Evolutionary conservation across 2,329 filamentous ascomycete genomes (phyloP), one percentile per base, ranked within the genome.

Genomic region (Colletotrichum sp.): DNA sequence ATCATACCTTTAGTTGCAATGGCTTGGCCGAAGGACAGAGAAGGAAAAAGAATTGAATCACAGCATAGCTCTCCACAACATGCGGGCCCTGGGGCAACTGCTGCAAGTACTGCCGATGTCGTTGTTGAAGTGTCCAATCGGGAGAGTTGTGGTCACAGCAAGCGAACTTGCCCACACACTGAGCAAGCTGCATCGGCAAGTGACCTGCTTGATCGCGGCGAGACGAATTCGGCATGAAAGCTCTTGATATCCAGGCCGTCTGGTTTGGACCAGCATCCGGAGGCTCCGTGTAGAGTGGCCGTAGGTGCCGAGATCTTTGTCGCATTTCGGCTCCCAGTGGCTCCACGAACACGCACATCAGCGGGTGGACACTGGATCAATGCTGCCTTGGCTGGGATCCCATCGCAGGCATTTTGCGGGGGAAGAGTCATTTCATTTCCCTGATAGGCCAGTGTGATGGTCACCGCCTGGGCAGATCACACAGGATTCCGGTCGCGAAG

Each of bases 321-420:
- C 39, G 56, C 62, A 71, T 67, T 72, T 56, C 32, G 62, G 69
- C 43, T 62, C 30, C 32, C n/a, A 16, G 70, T 73, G 74, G 70
- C 70, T 75, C 74, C 64, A 75, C 48, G 70, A 75, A 61, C 70
- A 74, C 74, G 70, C 64, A 74, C 48, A 75, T 68, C 70, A 65
- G 70, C 56, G 48, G 56, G 74, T 74, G 74, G 74, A 34, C 74
- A 75, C 74, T 67, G 65, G 70, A 67, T 73, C 74, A 67, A 48
- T 64, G 55, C 58, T 58, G 64, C 56, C 64, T 74, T 73, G 74
- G 70, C 74, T 65, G 32, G 74, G 74, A 69, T 75, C 70, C 64
- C 74, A 75, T 75, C 64, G 43, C 58, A 28, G 68, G 64, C 56
- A 68, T 68, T 75, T 75, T 75, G 74, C 70, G 74, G 74, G 70